Conservation (phyloP, 768 basidiomycete genomes). For the Pleurotus tuoliensis region DNA sequence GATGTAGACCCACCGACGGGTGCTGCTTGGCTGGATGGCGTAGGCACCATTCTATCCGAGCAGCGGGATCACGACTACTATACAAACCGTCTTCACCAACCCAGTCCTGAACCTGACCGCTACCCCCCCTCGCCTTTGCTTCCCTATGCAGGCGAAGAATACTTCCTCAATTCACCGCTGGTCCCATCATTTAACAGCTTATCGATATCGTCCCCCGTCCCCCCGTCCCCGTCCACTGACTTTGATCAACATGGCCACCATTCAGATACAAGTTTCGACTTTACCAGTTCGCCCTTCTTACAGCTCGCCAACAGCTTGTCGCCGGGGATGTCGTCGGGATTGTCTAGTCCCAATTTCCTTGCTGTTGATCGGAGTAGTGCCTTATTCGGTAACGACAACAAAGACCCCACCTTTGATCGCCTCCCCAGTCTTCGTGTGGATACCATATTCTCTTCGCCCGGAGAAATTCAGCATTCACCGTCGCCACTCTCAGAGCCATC, state of each 20-base stretch:
- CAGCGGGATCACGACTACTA: conserved; percentile 2
- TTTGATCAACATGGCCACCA: not conserved
- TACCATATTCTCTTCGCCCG: conserved; percentile 4
- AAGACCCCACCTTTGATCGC: conserved; percentile 1
- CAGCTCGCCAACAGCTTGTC: not conserved
- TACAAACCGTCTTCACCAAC: not conserved
- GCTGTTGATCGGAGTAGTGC: conserved; percentile 2
- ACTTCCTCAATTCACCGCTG: not conserved
- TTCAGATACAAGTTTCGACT: not conserved
- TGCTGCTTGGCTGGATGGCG: conserved; percentile 5
- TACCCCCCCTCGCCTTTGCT: conserved; percentile 3
- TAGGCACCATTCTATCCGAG: not conserved
- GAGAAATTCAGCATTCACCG: conserved; percentile 1
- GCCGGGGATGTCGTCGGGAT: not conserved
- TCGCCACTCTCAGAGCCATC: conserved; percentile 4
- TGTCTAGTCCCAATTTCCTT: conserved; percentile 1
- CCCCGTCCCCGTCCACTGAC: not conserved
- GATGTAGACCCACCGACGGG: not conserved
- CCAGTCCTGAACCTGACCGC: not conserved
- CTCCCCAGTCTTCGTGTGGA: conserved; percentile 5
- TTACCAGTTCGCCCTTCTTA: not conserved
- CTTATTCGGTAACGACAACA: conserved; percentile 4
- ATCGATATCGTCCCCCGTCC: conserved; percentile 1
- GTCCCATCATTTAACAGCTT: conserved; percentile 5
- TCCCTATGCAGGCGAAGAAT: not conserved